Evolutionary conservation across 768 basidiomycete species (phyloP).

Genomic region (Panaeolus cyanescens): DNA sequence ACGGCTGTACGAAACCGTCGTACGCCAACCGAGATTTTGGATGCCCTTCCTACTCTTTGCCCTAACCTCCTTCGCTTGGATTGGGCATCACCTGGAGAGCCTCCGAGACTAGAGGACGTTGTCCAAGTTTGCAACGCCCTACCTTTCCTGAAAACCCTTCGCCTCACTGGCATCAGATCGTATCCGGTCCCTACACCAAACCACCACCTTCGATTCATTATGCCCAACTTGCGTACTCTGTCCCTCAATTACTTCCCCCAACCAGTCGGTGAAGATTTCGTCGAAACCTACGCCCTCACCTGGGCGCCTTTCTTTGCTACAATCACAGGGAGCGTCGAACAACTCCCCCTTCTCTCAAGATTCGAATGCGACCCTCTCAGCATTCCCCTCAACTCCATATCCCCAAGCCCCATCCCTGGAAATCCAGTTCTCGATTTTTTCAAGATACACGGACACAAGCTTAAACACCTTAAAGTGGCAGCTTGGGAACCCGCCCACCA

Average conservation of each 20-base stretch:
- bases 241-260: slow-evolving; percentile 40
- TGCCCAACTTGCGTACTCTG: slow-evolving; percentile 41
- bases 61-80: slow-evolving; percentile 40
- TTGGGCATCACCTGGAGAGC: slow-evolving; percentile 44
- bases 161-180: slow-evolving; percentile 41
- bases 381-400: slow-evolving; percentile 20
- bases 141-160: slow-evolving; percentile 38
- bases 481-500: slow-evolving; percentile 22
- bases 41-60: slow-evolving; percentile 31
- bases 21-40: slow-evolving; percentile 33
- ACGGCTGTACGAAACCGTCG: slow-evolving; percentile 16
- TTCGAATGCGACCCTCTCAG: slow-evolving; percentile 46
- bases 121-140: slow-evolving; percentile 33
- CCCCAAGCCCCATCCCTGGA: background rate
- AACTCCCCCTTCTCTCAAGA: slow-evolving; percentile 41
- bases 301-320: slow-evolving; percentile 43
- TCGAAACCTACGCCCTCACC: slow-evolving; percentile 23
- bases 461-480: slow-evolving; percentile 40
- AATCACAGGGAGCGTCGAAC: slow-evolving; percentile 30
- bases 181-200: slow-evolving; percentile 23
- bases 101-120: slow-evolving; percentile 41
- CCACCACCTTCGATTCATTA: slow-evolving; percentile 23
- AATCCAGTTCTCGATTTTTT: slow-evolving; percentile 28
- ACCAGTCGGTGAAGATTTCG: slow-evolving; percentile 9
- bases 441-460: slow-evolving; percentile 40